Evolutionary conservation across 2,329 filamentous ascomycete species (phyloP), one percentile per base, ranked within the genome.

Genomic region (Penicillium oxalicum): DNA sequence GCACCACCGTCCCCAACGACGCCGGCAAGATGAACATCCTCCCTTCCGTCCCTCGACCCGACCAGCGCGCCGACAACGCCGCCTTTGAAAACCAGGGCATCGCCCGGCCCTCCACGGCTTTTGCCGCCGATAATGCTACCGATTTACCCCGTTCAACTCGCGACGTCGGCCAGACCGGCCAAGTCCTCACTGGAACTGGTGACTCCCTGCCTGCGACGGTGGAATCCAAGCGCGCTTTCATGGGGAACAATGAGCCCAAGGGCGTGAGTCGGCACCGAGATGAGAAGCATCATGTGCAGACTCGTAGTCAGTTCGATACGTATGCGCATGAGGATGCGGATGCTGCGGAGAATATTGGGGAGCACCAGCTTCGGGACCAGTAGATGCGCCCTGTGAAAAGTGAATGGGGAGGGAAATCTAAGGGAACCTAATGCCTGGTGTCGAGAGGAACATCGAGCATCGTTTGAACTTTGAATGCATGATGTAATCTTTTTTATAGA

Each of bases 21-120:
- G 73, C 75, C 36, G 74, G 73, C 47, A 50, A 52, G 38, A 64
- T 70, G 54, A 70, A 70, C 54, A 64, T 64, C 42, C 74, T 78
- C 50, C 73, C 74, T 11, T 77, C 76, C 2, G 69, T 73, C 2
- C 68, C 75, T 25, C 70, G 73, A 5, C 74, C 74, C 1, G 73
- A 76, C 54, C 73, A 78, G 52, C 61, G 62, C 9, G 56, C 60
- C 38, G 63, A 70, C 36, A 59, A 68, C 37, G 39, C 38, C 3
- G 51, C 58, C 39, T 67, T 60, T 48, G 61, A 70, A 40, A 61
- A 70, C 36, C 64, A 69, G 25, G 64, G 67, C 26, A 49, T 71
- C 12, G 70, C 67, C 9, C 57, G 63, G 39, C 57, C 66, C 4
- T 63, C 63, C 34, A 51, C 66, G 0, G 70, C 70, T n/a, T 63